Percentiles rank a stretch among this genome's conserved stretches.
Conservation (phyloP, 2,329 filamentous ascomycete genomes). For the Pyrenochaeta sp. region DNA sequence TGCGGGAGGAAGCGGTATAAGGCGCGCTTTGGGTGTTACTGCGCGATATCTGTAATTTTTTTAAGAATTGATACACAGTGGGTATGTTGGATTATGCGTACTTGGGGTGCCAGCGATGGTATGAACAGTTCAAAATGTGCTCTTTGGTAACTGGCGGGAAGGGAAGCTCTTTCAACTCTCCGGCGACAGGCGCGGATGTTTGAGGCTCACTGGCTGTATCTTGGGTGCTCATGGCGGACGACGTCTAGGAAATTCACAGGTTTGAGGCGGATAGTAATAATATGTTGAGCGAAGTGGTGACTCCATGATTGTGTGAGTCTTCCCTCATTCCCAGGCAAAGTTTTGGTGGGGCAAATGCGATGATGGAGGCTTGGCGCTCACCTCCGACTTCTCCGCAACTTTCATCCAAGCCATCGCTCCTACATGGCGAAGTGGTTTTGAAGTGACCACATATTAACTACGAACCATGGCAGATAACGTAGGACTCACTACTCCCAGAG, state of each 20-base stretch:
- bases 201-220: neutral
- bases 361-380: conserved; percentile 26
- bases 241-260: neutral
- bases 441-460: neutral
- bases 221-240: conserved; percentile 32
- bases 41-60: conserved; percentile 71
- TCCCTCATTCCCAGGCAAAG: conserved; percentile 23
- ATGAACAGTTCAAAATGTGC: conserved; percentile 94
- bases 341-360: conserved; percentile 38
- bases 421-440: neutral
- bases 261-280: neutral
- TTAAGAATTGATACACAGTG: conserved; percentile 9
- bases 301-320: conserved; percentile 39
- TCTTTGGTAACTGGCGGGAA: conserved; percentile 86
- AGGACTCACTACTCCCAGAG: conserved; percentile 90
- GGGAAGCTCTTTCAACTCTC: conserved; percentile 56
- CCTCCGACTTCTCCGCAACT: conserved; percentile 33
- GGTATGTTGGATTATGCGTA: conserved; percentile 44
- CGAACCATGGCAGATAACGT: conserved; percentile 90
- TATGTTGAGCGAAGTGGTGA: conserved; percentile 10
- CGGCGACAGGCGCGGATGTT: conserved; percentile 10
- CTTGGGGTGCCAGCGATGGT: conserved; percentile 88
- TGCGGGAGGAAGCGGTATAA: conserved; percentile 76
- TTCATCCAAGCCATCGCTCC: neutral
- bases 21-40: conserved; percentile 83